A percentile compares a stretch with the other conserved stretches of the same genome.
Conservation (phyloP, 139 green algal genomes). For the Coelastrella sp. region DNA sequence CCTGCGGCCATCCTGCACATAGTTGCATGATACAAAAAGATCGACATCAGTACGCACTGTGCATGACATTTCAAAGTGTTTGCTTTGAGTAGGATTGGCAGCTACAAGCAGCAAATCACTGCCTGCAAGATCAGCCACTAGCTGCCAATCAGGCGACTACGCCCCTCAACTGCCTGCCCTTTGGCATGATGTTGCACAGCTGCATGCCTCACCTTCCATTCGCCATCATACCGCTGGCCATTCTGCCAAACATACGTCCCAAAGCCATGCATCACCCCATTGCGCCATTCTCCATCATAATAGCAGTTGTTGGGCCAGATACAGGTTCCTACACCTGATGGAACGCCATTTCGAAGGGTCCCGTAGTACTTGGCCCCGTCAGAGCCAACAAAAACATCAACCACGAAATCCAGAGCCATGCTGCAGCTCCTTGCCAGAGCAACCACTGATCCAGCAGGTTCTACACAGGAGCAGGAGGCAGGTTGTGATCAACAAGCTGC, state of each 20-base stretch:
- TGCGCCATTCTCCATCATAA: constrained; percentile 92
- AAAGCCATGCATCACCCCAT: constrained; percentile 89
- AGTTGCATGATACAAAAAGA: no score
- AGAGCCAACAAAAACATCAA: constrained; percentile 54
- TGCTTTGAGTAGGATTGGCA: no score
- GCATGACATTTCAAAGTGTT: no score
- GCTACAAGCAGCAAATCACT: no score
- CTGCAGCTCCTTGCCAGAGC: not conserved
- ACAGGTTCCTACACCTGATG: constrained; percentile 68
- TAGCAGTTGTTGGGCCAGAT: constrained; percentile 81
- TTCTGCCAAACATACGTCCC: constrained; percentile 91
- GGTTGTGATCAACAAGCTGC: not conserved
- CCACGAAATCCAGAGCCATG: constrained; percentile 38
- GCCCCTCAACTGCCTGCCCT: no score
- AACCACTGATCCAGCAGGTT: not conserved
- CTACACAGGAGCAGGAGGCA: not conserved
- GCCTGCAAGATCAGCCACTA: no score
- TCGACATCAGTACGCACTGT: no score
- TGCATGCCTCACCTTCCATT: constrained; percentile 79
- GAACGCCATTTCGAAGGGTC: constrained; percentile 58
- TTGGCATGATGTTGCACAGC: no score
- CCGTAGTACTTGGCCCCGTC: constrained; percentile 66
- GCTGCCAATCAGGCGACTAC: no score
- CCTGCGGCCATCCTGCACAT: constrained; percentile 72
- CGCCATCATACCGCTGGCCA: constrained; percentile 91